phyloP scores from a whole-genome alignment of 345 rosid genomes.

The Citrus unshiu region DNA sequence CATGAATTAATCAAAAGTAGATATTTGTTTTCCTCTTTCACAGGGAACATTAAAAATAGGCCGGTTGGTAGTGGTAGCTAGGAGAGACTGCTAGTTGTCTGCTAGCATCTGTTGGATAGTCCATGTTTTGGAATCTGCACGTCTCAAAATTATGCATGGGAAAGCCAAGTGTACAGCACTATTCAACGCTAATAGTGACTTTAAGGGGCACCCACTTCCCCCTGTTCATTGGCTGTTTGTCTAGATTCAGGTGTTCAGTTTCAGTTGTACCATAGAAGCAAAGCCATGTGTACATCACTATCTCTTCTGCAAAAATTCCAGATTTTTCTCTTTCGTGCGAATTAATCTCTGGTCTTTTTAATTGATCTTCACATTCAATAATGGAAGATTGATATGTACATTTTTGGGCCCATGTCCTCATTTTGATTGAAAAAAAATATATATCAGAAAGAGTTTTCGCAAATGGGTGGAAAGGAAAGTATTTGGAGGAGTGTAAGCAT shows the following conservation, averaged over 20 bases:
- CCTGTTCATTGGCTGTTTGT: not conserved
- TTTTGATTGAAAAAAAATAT: not conserved
- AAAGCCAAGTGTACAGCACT: conserved; percentile 29
- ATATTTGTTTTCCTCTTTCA: not conserved
- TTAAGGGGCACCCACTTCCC: not conserved
- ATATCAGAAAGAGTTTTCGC: not conserved
- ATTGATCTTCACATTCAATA: not conserved
- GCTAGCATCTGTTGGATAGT: not conserved
- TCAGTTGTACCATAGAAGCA: not conserved
- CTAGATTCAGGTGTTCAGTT: not conserved
- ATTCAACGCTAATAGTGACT: too few species aligned
- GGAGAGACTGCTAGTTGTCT: not conserved
- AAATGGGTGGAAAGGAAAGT: conserved; percentile 1
- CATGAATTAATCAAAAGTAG: not conserved
- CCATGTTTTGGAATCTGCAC: not conserved
- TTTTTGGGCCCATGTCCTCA: not conserved
- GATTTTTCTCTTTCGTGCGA: not conserved
- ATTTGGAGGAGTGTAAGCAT: not conserved
- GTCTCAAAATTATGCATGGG: not conserved
- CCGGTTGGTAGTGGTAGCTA: not conserved
- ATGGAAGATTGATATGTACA: not conserved
- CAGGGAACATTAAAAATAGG: not conserved
- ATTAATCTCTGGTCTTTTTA: not conserved
- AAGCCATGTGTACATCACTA: conserved; percentile 27
- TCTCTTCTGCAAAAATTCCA: conserved; percentile 12